Conservation (phyloP, 2,329 filamentous ascomycete genomes). For the Cercospora zeae-maydis region DNA sequence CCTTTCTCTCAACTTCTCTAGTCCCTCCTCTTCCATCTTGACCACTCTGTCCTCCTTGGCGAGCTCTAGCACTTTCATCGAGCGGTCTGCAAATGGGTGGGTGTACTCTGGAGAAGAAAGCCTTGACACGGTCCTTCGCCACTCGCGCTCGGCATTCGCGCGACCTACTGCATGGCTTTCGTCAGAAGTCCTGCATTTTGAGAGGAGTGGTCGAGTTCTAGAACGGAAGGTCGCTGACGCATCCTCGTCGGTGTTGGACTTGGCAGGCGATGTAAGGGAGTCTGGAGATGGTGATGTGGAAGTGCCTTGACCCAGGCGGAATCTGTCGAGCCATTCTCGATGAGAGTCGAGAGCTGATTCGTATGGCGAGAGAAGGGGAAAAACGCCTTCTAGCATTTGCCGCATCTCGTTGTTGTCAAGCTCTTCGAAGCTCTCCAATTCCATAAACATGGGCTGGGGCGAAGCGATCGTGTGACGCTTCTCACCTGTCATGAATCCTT, state of each 20-base stretch:
- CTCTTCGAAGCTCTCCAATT: not conserved
- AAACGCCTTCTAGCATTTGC: not conserved
- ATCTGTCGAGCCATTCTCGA: not conserved
- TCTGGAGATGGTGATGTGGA: not conserved
- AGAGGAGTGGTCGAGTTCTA: not conserved
- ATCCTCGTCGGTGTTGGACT: not conserved
- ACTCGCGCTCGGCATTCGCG: not conserved
- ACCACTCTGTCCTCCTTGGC: not conserved
- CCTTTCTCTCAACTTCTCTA: not conserved
- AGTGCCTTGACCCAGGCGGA: not conserved
- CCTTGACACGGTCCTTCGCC: not conserved
- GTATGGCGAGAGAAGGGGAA: not conserved
- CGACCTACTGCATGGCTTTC: not conserved
- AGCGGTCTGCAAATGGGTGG: not conserved
- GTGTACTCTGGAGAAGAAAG: not conserved
- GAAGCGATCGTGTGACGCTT: not conserved
- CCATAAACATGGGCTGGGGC: not conserved
- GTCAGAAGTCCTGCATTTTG: not conserved
- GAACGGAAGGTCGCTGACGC: not conserved
- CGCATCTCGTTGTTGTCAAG: not conserved
- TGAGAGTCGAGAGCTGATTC: not conserved
- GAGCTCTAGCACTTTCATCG: not conserved
- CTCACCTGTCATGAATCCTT: not conserved
- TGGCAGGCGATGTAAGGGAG: not conserved
- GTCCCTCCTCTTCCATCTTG: not conserved